A percentile compares a stretch with the other conserved stretches of the same genome.
These are phyloP conservation scores for Vicia sativa DNA, from an alignment of 306 rosid genomes.

Conservation along the genomic window DNA sequence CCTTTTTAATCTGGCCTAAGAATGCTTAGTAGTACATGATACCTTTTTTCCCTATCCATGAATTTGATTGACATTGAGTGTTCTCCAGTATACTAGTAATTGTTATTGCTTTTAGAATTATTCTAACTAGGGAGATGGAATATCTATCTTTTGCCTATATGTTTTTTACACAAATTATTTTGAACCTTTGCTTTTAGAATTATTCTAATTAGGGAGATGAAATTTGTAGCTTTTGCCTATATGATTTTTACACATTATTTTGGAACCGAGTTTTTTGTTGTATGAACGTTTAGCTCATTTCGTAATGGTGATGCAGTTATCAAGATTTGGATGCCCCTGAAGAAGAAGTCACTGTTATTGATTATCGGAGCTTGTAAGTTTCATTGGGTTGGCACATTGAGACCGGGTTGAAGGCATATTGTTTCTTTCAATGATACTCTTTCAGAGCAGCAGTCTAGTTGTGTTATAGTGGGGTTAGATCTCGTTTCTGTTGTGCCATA, in stretches of 20 bases:
- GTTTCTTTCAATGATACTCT: conserved; percentile 28
- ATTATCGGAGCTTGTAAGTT: conserved; percentile 81
- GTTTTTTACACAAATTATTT: background rate
- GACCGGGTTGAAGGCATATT: conserved; percentile 12
- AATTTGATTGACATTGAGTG: background rate
- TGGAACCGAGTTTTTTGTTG: background rate
- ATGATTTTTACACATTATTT: background rate
- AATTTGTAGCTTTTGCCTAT: background rate
- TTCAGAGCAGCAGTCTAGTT: conserved; percentile 7
- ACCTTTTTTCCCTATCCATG: background rate
- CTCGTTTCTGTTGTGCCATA: conserved; percentile 23
- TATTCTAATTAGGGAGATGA: background rate
- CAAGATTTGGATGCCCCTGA: conserved; percentile 98
- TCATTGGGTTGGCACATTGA: conserved; percentile 18
- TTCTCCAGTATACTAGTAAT: no score
- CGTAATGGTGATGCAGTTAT: conserved; percentile 64
- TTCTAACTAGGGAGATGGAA: background rate
- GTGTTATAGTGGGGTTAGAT: conserved; percentile 24
- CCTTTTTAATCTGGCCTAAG: no score
- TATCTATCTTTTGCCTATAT: background rate
- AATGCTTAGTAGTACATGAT: background rate
- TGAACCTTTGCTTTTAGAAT: background rate
- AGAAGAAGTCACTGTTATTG: conserved; percentile 97
- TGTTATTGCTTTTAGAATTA: background rate
- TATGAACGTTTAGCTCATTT: conserved; percentile 47